Conservation (phyloP, 208 protist genomes). For the Trypanosoma cruzi region DNA sequence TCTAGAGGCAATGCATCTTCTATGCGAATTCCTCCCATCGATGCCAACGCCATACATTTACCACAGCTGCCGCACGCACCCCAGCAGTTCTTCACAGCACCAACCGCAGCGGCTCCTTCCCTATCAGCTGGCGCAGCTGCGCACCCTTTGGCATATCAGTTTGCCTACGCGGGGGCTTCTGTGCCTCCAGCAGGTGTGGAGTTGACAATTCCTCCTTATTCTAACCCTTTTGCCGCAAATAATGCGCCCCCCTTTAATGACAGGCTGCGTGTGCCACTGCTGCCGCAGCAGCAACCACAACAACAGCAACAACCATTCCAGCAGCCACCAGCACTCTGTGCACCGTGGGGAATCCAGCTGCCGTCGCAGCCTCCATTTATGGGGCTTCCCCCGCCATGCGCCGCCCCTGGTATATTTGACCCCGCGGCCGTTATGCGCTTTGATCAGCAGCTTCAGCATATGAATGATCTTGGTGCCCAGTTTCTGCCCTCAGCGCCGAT, state of each 20-base stretch:
- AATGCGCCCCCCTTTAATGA: background rate
- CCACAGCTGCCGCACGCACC: background rate
- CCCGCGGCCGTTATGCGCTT: background rate
- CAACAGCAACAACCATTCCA: constrained; percentile 9
- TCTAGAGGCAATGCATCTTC: background rate
- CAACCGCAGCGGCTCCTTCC: background rate
- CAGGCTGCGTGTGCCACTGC: background rate
- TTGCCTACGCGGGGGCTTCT: background rate
- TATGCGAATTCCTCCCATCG: background rate
- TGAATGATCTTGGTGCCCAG: background rate
- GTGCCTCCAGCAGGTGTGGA: background rate
- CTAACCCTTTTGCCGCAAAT: background rate
- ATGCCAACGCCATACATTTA: background rate
- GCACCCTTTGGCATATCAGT: background rate
- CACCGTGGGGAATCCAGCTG: constrained; percentile 5
- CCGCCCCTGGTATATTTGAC: background rate
- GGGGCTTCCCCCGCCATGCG: constrained; percentile 1
- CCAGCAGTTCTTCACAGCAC: background rate
- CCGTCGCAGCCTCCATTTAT: background rate
- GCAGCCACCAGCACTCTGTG: constrained; percentile 23
- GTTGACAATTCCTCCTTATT: constrained; percentile 5
- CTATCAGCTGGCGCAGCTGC: background rate
- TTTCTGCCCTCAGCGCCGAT: background rate
- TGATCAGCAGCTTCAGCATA: constrained; percentile 11
- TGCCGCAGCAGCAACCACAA: constrained; percentile 32